Evolutionary conservation across 768 basidiomycete species (phyloP).

Genomic region (Dacryopinax primogenitus): DNA sequence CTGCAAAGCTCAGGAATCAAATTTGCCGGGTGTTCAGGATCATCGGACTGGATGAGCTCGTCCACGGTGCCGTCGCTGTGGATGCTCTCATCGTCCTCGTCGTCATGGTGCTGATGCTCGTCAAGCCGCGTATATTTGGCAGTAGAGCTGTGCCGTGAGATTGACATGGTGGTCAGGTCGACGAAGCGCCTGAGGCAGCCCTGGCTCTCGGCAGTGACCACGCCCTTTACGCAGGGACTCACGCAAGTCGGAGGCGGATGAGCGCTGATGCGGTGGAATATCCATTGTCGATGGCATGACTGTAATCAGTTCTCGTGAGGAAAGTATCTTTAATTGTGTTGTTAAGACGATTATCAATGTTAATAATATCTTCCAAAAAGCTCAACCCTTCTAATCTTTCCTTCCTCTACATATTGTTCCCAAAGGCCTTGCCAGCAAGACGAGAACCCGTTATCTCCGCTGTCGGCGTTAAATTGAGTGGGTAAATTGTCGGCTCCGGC

Average conservation of each 20-base stretch:
- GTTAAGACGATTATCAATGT: background rate
- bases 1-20: conserved; percentile 76
- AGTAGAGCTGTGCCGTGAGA: background rate
- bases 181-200: background rate
- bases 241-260: conserved; percentile 9
- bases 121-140: background rate
- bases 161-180: background rate
- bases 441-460: no score
- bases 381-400: background rate
- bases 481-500: background rate
- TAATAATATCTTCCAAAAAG: background rate
- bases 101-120: background rate
- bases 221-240: background rate
- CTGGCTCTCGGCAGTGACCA: background rate
- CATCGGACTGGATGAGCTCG: conserved; percentile 13
- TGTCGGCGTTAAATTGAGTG: background rate
- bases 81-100: conserved; percentile 1
- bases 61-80: conserved; percentile 12
- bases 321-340: no score
- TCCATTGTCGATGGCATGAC: background rate
- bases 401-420: background rate
- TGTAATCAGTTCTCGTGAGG: no score
- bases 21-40: conserved; percentile 63
- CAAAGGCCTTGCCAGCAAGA: background rate
- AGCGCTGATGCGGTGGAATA: background rate